phyloP scores from a whole-genome alignment of 1,284 basidiomycete species.

The Microstroma glucosiphilum region DNA sequence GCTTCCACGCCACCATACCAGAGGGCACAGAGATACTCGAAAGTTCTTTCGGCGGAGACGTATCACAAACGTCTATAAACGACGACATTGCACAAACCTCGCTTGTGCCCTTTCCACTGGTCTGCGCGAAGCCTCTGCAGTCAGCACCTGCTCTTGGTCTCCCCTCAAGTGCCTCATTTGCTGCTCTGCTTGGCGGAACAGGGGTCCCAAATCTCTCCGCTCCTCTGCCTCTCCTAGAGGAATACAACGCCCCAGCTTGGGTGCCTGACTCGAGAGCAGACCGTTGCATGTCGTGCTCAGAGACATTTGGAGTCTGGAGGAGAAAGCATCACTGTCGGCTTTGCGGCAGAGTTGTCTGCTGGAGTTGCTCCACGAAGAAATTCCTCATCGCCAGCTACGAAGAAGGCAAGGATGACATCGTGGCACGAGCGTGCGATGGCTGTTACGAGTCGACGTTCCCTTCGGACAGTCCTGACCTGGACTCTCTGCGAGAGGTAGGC shows the following conservation, averaged over 20 bases:
- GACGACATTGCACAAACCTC: no score
- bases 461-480: conserved; percentile 11
- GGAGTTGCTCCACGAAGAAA: conserved; percentile 57
- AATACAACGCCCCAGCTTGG: conserved; percentile 87
- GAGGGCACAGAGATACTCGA: neutral
- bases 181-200: no score
- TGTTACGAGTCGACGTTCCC: conserved; percentile 79
- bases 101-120: no score
- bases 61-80: no score
- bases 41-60: neutral
- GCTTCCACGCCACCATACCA: conserved; percentile 1
- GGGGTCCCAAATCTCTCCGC: neutral
- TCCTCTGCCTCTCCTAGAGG: conserved; percentile 59
- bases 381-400: conserved; percentile 43
- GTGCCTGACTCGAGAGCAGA: conserved; percentile 75
- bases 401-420: conserved; percentile 30
- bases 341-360: conserved; percentile 81
- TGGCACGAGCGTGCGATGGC: conserved; percentile 70
- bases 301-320: conserved; percentile 70
- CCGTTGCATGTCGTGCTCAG: conserved; percentile 74
- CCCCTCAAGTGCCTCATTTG: no score
- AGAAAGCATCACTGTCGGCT: conserved; percentile 82
- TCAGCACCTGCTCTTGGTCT: no score
- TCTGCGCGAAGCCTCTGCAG: no score
- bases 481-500: neutral